Evolutionary conservation across 805 yeast genomes (phyloP), one percentile per base, ranked within the genome.

Genomic region (Candida stauntonica): DNA sequence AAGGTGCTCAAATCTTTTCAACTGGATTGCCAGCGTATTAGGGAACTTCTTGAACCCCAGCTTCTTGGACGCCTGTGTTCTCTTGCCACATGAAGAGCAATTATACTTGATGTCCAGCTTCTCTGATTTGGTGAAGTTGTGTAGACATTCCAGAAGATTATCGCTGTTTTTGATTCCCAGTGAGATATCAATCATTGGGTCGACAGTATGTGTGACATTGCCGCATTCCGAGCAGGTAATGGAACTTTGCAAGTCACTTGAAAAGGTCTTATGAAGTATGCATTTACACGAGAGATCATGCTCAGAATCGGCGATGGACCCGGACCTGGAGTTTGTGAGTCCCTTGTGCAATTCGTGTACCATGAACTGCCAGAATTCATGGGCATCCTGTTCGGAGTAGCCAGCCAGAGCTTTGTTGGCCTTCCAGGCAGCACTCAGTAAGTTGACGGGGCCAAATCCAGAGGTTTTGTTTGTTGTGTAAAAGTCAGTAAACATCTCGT

Each of bases 351-450:
- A 62, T 61, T 88, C 95, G 60, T 91, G 85, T 27, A 91, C 68
- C 20, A 91, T 55, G 57, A 91, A 89, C 57, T 93, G 97, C 82
- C 95, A 82, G 61, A 91, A 93, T 61, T 93, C 99, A 62, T 93
- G 99, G 0, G 99, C 98, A 59, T 93, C 99, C 62, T 93, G 99
- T 61, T 93, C 97, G 26, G 93, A 83, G 50, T 89, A 89, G 2
- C 99, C 99, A 0, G 97, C 95, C 42, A 93, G 72, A 24, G 87
- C 75, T 48, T 84, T 76, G 50, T 86, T 85, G 33, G 81, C 80
- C 52, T 80, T 81, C 91, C 96, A 88, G 1, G 96, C 81, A 11
- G 96, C 86, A n/a, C 77, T 72, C 35, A 93, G 68, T 33, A 93
- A 62, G 35, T 83, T 75, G 2, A 93, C 80, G 46, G 93, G 82